Conservation (phyloP, 108 stramenopile species). For the Nitzschia sp. region DNA sequence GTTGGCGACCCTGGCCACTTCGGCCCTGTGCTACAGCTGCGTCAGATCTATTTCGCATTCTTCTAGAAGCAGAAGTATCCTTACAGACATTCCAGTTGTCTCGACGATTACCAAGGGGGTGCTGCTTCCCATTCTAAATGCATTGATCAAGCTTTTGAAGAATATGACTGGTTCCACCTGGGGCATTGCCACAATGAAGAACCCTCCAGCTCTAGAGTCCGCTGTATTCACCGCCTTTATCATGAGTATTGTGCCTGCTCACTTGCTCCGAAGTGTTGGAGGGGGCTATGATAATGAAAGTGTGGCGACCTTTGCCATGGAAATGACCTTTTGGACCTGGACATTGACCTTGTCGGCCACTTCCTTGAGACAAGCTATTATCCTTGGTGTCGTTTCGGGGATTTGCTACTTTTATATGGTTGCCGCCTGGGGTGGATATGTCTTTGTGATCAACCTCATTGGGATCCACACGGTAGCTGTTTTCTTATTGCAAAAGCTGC, state of each 20-base stretch:
- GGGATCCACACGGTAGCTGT: slow-evolving; percentile 84
- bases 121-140: slow-evolving; percentile 26
- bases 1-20: slow-evolving; percentile 68
- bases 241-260: slow-evolving; percentile 87
- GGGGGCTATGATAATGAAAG: slow-evolving; percentile 98
- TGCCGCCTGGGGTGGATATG: slow-evolving; percentile 99
- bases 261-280: slow-evolving; percentile 84
- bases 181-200: slow-evolving; percentile 33
- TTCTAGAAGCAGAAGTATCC: slow-evolving; percentile 32
- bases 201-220: slow-evolving; percentile 49
- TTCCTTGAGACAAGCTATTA: slow-evolving; percentile 10
- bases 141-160: slow-evolving; percentile 43
- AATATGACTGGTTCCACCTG: slow-evolving; percentile 36
- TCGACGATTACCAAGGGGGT: slow-evolving; percentile 22
- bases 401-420: slow-evolving; percentile 95
- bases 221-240: slow-evolving; percentile 66
- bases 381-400: slow-evolving; percentile 53
- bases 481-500: slow-evolving; percentile 66
- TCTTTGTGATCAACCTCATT: slow-evolving; percentile 97
- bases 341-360: slow-evolving; percentile 44
- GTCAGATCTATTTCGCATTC: slow-evolving; percentile 17
- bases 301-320: slow-evolving; percentile 93
- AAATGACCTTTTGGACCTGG: slow-evolving; percentile 92
- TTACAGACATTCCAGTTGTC: slow-evolving; percentile 64
- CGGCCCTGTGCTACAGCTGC: slow-evolving; percentile 61